Evolutionary conservation across 257 asterid species (phyloP), one percentile per base, ranked within the genome.

Genomic region (Lantana camara): DNA sequence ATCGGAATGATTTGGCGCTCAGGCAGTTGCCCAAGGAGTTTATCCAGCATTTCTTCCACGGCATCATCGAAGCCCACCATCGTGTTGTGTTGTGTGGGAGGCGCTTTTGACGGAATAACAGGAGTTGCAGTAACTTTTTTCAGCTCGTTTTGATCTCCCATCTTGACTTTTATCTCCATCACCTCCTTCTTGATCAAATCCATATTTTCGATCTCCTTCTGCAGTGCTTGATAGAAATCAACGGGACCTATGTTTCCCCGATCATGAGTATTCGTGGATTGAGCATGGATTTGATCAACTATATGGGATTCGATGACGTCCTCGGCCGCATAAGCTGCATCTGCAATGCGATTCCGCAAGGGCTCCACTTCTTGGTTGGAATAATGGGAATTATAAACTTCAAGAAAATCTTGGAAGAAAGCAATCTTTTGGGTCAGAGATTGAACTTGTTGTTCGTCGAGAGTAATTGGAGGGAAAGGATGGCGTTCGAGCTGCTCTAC

Each of bases 361-460:
- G 17, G 27, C 21, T 50, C 53, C 9, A 58, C 38, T 40, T 50
- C 55, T 2, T 27, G 11, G 47, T 4, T 40, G 44, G 17, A 11
- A 46, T 23, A 11, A 16, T 17, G 54, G 15, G 56, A 21, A 27
- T 27, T 27, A 10, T 60, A 17, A 29, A 7, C 11, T n/a, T 60
- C 63, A 5, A 60, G 41, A 60, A 45, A 49, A 48, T 27, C 32
- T 27, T 58, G 19, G 19, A 1, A 37, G 0, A 49, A 1, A 0
- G 67, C 49, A 49, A 22, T 34, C 1, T 49, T 9, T 50, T 67
- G 68, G 20, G 63, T 68, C 14, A 50, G 60, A 22, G 66, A 42
- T 1, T 60, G 63, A 63, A 60, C 61, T 2, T 50, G 34, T 50
- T 22, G 4, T 21, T 21, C 2, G n/a, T 2, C n/a, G 0, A 7